Percentiles rank a stretch among this genome's conserved stretches.
Conservation (phyloP, 345 rosid species). For the Eucalyptus curtisii region DNA sequence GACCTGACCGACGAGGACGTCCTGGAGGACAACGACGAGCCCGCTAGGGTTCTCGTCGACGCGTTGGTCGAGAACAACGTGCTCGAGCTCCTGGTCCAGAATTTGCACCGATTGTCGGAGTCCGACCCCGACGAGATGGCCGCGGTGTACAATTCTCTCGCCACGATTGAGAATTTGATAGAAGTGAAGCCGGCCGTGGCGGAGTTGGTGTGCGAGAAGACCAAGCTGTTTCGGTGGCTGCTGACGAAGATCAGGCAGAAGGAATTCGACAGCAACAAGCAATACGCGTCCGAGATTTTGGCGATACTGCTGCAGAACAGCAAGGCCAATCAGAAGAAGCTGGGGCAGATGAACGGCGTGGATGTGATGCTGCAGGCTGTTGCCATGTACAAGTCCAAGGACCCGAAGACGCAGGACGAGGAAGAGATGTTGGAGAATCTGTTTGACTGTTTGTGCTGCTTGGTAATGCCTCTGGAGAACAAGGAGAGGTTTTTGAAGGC, state of each 20-base stretch:
- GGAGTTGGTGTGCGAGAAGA: slow-evolving; percentile 80
- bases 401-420: slow-evolving; percentile 82
- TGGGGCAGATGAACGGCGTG: slow-evolving; percentile 96
- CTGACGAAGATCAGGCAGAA: slow-evolving; percentile 66
- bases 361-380: slow-evolving; percentile 89
- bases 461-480: slow-evolving; percentile 96
- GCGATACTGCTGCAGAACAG: slow-evolving; percentile 86
- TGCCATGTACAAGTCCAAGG: slow-evolving; percentile 86
- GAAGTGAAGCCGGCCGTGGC: slow-evolving; percentile 92
- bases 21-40: slow-evolving; percentile 80
- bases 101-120: slow-evolving; percentile 72
- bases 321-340: slow-evolving; percentile 69
- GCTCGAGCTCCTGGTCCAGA: slow-evolving; percentile 84
- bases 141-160: slow-evolving; percentile 62
- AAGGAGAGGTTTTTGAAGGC: slow-evolving; percentile 96
- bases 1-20: slow-evolving; percentile 93
- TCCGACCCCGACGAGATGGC: slow-evolving; percentile 70
- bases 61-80: slow-evolving; percentile 71
- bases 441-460: slow-evolving; percentile 78
- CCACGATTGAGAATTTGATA: slow-evolving; percentile 82
- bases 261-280: slow-evolving; percentile 87
- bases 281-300: slow-evolving; percentile 87
- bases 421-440: slow-evolving; percentile 98
- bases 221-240: slow-evolving; percentile 76
- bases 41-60: slow-evolving; percentile 62